phyloP scores from a whole-genome alignment of 2,329 filamentous ascomycete species.

The Xylariaceae sp. region DNA sequence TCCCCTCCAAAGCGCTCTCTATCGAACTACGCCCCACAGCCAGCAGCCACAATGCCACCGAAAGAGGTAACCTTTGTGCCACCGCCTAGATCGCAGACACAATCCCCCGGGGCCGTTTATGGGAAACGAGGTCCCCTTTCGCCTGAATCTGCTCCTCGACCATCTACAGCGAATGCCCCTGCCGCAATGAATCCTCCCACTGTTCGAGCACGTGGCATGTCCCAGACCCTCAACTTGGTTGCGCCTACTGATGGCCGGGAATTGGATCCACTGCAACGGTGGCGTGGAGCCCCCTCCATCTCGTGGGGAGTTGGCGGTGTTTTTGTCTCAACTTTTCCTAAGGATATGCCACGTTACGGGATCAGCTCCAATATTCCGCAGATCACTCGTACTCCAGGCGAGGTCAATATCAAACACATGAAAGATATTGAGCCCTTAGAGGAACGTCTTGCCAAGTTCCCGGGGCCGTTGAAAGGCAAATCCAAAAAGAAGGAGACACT shows the following conservation, averaged over 20 bases:
- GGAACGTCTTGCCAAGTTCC: constrained; percentile 76
- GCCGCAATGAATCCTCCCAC: constrained; percentile 32
- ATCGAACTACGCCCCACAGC: constrained; percentile 51
- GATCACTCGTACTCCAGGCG: constrained; percentile 78
- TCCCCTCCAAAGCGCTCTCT: constrained; percentile 56
- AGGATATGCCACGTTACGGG: constrained; percentile 81
- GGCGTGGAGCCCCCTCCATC: constrained; percentile 86
- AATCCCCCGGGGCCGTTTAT: constrained; percentile 54
- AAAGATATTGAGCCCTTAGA: constrained; percentile 70
- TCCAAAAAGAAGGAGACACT: constrained; percentile 93
- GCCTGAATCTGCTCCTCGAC: constrained; percentile 48
- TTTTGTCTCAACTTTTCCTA: constrained; percentile 82
- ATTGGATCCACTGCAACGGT: constrained; percentile 77
- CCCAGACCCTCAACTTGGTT: constrained; percentile 56
- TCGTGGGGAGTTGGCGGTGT: constrained; percentile 84
- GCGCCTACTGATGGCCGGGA: constrained; percentile 64
- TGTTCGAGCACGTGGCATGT: constrained; percentile 49
- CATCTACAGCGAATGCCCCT: constrained; percentile 52
- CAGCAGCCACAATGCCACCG: constrained; percentile 30
- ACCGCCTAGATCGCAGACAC: constrained; percentile 60
- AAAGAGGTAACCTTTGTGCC: constrained; percentile 46
- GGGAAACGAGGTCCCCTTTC: constrained; percentile 35
- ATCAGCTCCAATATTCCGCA: constrained; percentile 70
- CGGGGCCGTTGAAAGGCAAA: constrained; percentile 84
- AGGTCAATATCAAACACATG: constrained; percentile 73